Percentiles rank a stretch among this genome's conserved stretches.
Conservation (phyloP, 2,329 filamentous ascomycete species). For the Madurella fahalii region DNA sequence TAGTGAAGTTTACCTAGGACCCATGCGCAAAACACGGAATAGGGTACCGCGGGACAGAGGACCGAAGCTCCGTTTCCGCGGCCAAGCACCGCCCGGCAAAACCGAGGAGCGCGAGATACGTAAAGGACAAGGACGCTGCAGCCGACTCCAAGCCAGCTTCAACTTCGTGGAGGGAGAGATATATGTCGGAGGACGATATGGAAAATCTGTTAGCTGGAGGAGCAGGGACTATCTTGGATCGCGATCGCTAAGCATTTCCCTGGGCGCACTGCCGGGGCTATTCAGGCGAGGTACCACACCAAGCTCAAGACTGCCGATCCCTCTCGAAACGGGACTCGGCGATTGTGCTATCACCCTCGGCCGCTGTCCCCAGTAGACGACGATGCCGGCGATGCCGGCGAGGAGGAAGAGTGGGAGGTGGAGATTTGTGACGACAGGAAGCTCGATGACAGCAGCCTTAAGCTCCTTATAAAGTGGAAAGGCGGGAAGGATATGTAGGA, state of each 20-base stretch:
- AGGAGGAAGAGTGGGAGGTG: neutral
- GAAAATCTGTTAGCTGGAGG: slow-evolving; percentile 5
- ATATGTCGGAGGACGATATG: slow-evolving; percentile 1
- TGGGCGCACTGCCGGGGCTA: neutral
- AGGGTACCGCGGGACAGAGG: neutral
- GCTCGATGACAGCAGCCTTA: slow-evolving; percentile 1
- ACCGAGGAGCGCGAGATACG: neutral
- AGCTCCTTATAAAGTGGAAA: slow-evolving; percentile 13
- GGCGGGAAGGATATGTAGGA: slow-evolving; percentile 4
- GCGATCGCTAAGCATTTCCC: slow-evolving; percentile 9
- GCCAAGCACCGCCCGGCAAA: neutral
- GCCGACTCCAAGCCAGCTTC: neutral
- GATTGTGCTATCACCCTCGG: no score
- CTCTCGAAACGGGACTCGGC: no score
- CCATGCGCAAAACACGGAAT: neutral
- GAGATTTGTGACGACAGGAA: neutral
- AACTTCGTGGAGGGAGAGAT: neutral
- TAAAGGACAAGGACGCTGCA: neutral
- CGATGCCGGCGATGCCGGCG: no score
- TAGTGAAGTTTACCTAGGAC: slow-evolving; percentile 5
- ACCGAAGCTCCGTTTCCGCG: neutral
- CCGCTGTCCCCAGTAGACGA: no score
- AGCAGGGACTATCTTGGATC: slow-evolving; percentile 5
- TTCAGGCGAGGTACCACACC: neutral
- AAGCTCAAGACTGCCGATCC: slow-evolving; percentile 1